phyloP scores from a whole-genome alignment of 768 basidiomycete genomes.

The Tephrocybe sp. region DNA sequence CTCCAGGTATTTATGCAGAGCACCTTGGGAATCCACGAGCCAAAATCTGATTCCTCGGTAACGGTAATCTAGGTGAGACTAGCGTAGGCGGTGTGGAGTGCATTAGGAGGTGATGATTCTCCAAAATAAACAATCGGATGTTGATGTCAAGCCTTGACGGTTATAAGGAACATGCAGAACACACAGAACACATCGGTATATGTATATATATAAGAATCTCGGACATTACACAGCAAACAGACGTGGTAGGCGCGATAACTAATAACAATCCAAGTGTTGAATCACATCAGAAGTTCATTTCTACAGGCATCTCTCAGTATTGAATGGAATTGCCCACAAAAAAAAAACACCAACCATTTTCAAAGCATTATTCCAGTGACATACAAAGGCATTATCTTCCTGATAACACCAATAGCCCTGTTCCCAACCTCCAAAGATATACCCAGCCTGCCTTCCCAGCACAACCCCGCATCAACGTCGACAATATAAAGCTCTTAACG shows the following conservation, averaged over 20 bases:
- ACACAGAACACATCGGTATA: background rate
- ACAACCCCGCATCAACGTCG: slow-evolving; percentile 1
- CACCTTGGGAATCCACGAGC: background rate
- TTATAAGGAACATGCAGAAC: background rate
- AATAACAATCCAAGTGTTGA: slow-evolving; percentile 4
- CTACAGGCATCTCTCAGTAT: background rate
- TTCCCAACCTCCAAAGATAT: slow-evolving; percentile 5
- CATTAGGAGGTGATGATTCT: background rate
- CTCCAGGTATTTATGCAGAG: slow-evolving; percentile 3
- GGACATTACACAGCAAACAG: slow-evolving; percentile 7
- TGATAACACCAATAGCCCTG: slow-evolving; percentile 8
- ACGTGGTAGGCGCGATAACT: background rate
- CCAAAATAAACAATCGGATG: too few species aligned
- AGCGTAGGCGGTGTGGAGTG: background rate
- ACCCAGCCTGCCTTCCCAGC: background rate
- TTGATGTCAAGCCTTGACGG: background rate
- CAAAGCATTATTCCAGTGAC: slow-evolving; percentile 3
- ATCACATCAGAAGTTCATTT: slow-evolving; percentile 1
- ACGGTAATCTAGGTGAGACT: background rate
- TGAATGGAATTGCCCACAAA: background rate
- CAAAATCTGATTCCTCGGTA: background rate
- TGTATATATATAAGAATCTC: background rate
- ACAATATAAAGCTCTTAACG: background rate
- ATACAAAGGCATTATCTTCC: slow-evolving; percentile 6
- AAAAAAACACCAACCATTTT: background rate